Evolutionary conservation across 768 basidiomycete species (phyloP), one percentile per base, ranked within the genome.

Genomic region (Boletellus emodensis): DNA sequence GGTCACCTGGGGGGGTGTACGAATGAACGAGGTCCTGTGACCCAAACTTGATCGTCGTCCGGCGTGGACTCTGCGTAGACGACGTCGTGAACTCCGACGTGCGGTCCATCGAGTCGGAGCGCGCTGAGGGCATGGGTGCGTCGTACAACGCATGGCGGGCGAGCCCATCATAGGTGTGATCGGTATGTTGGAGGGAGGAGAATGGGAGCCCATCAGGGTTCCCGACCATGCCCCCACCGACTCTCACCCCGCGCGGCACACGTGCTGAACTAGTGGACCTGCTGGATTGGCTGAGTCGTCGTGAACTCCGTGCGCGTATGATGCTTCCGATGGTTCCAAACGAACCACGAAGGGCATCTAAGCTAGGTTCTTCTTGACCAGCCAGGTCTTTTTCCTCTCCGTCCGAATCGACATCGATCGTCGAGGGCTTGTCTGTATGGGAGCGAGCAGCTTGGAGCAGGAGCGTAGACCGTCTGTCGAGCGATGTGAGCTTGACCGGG

Each of bases 291-390:
- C 78, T 83, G 66, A 77, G 64, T 26, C 77, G 70, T 54, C 73
- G 70, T 14, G 75, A 76, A 53, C 75, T 84, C 44, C 78, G 74
- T 0, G 84, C 85, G 10, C 85, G 79, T 48, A 95, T 91, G 61
- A 98, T 87, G 63, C 88, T 92, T 15, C 96, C 94, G 38, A 97
- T 75, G 0, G 94, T 80, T 4, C 94, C 93, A 59, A 94, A 94
- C 2, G 87, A 87, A 14, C 95, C 94, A 15, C 96, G 81, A 0
- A 98, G 77, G 2, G 94, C 80, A 54, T 93, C 94, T 66, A 96
- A 88, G 3, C 94, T 94, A 0, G 95, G 94, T 57, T 98, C 92
- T 66, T 97, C 93, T 17, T 83, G 50, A 0, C 80, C 84, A 5
- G 78, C 52, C 2, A 75, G 59, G 13, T 71, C 66, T 48, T 82